Percentiles rank a stretch among this genome's conserved stretches.
Conservation (phyloP, 1,139 yeast species). For the Debaryomyces udenii region DNA sequence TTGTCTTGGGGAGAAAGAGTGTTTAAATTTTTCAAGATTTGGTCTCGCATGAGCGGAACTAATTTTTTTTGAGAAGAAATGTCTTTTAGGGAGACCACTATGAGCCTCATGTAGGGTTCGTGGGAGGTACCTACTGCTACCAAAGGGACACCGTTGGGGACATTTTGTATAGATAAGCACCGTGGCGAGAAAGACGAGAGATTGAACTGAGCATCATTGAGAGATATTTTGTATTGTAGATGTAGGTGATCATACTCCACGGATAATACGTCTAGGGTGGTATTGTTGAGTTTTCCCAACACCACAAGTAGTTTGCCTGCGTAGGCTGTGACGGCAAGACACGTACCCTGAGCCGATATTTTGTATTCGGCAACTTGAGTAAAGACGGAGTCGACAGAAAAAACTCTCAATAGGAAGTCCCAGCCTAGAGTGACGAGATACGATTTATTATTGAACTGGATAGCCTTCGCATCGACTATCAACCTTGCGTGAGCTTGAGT, state of each 20-base stretch:
- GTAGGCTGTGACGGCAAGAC: slow-evolving; percentile 41
- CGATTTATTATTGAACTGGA: slow-evolving; percentile 22
- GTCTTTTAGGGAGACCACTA: slow-evolving; percentile 50
- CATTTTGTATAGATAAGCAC: slow-evolving; percentile 37
- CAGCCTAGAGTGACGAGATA: slow-evolving; percentile 63
- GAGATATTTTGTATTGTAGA: slow-evolving; percentile 52
- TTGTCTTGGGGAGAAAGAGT: slow-evolving; percentile 74
- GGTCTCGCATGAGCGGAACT: slow-evolving; percentile 35
- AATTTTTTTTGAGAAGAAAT: slow-evolving; percentile 14
- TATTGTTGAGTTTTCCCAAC: slow-evolving; percentile 62
- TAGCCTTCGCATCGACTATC: slow-evolving; percentile 33
- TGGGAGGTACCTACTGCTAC: slow-evolving; percentile 72
- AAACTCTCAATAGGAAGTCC: slow-evolving; percentile 53
- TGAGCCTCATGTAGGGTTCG: slow-evolving; percentile 71
- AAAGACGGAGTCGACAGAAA: slow-evolving; percentile 28
- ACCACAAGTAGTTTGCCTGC: slow-evolving; percentile 41
- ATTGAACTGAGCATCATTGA: slow-evolving; percentile 78
- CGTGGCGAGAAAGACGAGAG: slow-evolving; percentile 67
- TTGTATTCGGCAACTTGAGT: slow-evolving; percentile 35
- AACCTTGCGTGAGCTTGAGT: slow-evolving; percentile 35
- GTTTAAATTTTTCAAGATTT: slow-evolving; percentile 57
- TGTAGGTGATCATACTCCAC: slow-evolving; percentile 18
- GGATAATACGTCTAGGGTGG: slow-evolving; percentile 54
- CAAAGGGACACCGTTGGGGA: slow-evolving; percentile 25
- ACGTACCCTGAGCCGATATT: slow-evolving; percentile 51